Evolutionary conservation across 2,329 filamentous ascomycete species (phyloP), one percentile per base, ranked within the genome.

Genomic region (Aspergillus calidoustus): DNA sequence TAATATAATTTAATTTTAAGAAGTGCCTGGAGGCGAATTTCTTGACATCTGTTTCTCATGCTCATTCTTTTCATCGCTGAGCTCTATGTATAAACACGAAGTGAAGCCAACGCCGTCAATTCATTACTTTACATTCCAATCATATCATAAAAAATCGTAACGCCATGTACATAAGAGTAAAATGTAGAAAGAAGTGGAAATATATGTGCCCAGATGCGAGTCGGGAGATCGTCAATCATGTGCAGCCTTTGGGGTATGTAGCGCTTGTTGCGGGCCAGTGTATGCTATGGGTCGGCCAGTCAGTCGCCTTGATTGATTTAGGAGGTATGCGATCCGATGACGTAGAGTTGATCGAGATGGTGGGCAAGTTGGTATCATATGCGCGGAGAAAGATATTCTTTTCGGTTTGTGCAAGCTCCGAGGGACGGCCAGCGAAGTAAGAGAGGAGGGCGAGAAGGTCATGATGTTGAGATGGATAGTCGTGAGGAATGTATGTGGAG

Each of bases 171-270:
- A 47, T 23, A 15, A 23, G 17, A 15, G 30, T 25, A 61, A 19
- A 52, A 34, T 25, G 55, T 41, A 7, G 4, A 23, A 46, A 25
- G 22, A 38, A 28, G 6, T 28, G 41, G 15, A 57, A 57, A 25
- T 30, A 25, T 23, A 23, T 25, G 54, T 31, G 50, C 17, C 22
- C 34, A 3, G 11, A 30, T 43, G 22, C 22, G 4, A 11, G 43
- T 28, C 15, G 22, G 34, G 9, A 59, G 49, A 31, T 60, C 44
- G 22, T 60, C 30, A 60, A 55, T 60, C 51, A 54, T 60, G 43
- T 41, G 51, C 31, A 48, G 48, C 13, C n/a, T 25, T 22, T n/a
- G 22, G 22, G n/a, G 28, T n/a, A 34, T 51, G 47, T 41, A 13
- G 15, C 9, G 9, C 9, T 38, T 11, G 31, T 41, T 2, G 34